phyloP scores from a whole-genome alignment of 192 early-diverging fungal species.

The Dispira simplex region DNA sequence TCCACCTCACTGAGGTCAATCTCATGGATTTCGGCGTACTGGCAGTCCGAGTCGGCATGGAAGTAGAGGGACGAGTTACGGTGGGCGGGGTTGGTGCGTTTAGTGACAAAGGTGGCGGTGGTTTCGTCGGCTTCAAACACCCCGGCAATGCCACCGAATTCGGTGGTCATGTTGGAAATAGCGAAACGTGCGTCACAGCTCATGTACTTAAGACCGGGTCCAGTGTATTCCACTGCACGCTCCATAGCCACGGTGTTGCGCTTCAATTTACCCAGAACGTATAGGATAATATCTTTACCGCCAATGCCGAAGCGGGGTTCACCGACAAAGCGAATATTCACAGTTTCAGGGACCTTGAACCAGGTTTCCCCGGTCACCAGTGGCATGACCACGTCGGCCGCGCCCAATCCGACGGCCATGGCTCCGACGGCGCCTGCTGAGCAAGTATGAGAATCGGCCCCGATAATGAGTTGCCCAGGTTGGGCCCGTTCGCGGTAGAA shows the following conservation, averaged over 20 bases:
- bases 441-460: conserved; percentile 70
- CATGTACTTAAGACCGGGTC: conserved; percentile 58
- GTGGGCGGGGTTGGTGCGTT: conserved; percentile 55
- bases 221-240: conserved; percentile 64
- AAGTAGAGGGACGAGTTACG: conserved; percentile 54
- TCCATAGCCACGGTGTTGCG: conserved; percentile 71
- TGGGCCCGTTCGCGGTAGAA: conserved; percentile 72
- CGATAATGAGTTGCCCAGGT: conserved; percentile 64
- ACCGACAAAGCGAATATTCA: conserved; percentile 58
- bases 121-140: conserved; percentile 63
- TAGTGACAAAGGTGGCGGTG: conserved; percentile 53
- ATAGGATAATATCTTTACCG: conserved; percentile 68
- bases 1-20: conserved; percentile 58
- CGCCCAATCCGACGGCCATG: conserved; percentile 65
- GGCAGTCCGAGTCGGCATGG: conserved; percentile 52
- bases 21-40: conserved; percentile 63
- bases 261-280: conserved; percentile 67
- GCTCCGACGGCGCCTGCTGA: conserved; percentile 66
- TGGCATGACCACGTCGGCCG: conserved; percentile 72
- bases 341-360: conserved; percentile 68
- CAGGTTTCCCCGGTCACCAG: conserved; percentile 69
- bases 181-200: conserved; percentile 72
- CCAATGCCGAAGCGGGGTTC: conserved; percentile 62
- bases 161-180: conserved; percentile 70
- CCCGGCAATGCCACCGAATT: conserved; percentile 75